phyloP scores from a whole-genome alignment of 495 filamentous ascomycete species.

The Talaromyces stipitatus region DNA sequence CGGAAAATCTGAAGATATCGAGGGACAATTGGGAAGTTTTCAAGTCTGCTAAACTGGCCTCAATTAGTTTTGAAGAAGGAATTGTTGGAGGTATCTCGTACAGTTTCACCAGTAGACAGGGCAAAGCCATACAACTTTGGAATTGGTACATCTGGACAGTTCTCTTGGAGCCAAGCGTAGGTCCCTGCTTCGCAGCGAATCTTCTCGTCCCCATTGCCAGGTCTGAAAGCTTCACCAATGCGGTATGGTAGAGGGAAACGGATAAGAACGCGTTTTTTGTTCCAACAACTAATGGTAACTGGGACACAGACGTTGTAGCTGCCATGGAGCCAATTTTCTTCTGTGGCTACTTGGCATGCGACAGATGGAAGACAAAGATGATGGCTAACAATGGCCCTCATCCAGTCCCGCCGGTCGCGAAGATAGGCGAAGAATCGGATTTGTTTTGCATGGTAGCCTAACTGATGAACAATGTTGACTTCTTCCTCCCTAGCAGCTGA shows the following conservation, averaged over 20 bases:
- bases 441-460: constrained; percentile 11
- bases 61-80: background rate
- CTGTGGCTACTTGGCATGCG: constrained; percentile 13
- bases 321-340: constrained; percentile 23
- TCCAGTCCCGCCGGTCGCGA: constrained; percentile 7
- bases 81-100: constrained; percentile 6
- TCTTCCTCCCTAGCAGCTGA: constrained; percentile 11
- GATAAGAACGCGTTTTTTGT: constrained; percentile 18
- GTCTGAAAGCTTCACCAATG: constrained; percentile 21
- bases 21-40: constrained; percentile 17
- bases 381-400: constrained; percentile 19
- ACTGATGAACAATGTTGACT: constrained; percentile 15
- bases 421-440: constrained; percentile 14
- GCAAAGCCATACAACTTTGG: constrained; percentile 27
- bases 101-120: constrained; percentile 20
- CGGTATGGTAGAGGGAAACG: constrained; percentile 31
- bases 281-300: constrained; percentile 16
- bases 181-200: constrained; percentile 27
- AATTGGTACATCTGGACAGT: constrained; percentile 15
- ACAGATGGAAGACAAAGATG: constrained; percentile 16
- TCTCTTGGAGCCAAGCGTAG: constrained; percentile 18
- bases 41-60: constrained; percentile 15
- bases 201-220: constrained; percentile 31
- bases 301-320: constrained; percentile 33
- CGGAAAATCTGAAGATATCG: constrained; percentile 16